Evolutionary conservation across 805 yeast genomes (phyloP).

Genomic region (Lachancea sp.): DNA sequence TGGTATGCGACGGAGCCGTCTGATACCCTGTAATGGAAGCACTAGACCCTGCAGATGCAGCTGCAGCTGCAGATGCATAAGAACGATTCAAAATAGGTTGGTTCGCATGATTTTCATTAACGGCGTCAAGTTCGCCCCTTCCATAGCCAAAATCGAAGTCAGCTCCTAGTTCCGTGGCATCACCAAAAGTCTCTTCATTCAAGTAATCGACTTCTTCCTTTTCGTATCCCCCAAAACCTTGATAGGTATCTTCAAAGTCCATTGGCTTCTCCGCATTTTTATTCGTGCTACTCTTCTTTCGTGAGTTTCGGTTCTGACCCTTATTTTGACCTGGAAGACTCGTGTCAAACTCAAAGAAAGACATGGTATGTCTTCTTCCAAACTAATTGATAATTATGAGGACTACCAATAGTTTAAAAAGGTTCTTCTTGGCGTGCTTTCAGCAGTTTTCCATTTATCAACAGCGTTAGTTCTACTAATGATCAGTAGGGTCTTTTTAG

Average conservation of each 20-base stretch:
- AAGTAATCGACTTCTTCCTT: conserved; percentile 65
- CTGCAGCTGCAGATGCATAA: conserved; percentile 32
- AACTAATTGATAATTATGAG: no score
- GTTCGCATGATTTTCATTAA: conserved; percentile 1
- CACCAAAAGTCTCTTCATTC: conserved; percentile 31
- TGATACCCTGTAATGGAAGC: conserved; percentile 4
- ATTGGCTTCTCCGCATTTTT: conserved; percentile 30
- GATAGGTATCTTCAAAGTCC: conserved; percentile 81
- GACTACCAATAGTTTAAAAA: no score
- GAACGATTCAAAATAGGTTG: conserved; percentile 4
- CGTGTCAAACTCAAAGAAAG: conserved; percentile 34
- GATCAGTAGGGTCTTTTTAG: no score
- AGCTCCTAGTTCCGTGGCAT: conserved; percentile 27
- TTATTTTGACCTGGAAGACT: conserved; percentile 12
- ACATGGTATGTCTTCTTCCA: no score
- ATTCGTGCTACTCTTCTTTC: not conserved
- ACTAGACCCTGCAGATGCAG: conserved; percentile 35
- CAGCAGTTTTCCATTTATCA: no score
- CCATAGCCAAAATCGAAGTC: conserved; percentile 35
- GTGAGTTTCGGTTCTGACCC: conserved; percentile 6
- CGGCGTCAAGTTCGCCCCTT: conserved; percentile 10
- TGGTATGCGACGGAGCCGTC: conserved; percentile 2
- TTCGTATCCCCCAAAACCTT: conserved; percentile 64
- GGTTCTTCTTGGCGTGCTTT: not conserved
- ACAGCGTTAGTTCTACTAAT: no score